Percentiles rank a stretch among this genome's conserved stretches.
Evolutionary conservation across 179 eudicot species (phyloP).

Genomic region (Drosera spatulata): DNA sequence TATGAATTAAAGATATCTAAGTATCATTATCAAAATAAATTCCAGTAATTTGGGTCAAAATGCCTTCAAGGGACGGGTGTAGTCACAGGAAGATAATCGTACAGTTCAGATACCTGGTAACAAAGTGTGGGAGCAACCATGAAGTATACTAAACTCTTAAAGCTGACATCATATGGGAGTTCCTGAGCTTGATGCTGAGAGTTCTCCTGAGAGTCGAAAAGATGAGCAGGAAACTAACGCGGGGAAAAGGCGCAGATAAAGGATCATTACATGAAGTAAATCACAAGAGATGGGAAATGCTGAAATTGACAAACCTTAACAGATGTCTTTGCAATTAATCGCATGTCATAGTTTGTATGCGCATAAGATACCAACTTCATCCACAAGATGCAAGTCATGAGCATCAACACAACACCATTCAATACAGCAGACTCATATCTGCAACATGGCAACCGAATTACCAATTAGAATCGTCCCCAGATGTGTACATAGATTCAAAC

Average conservation of each 20-base stretch:
- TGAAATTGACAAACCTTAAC: slow-evolving; percentile 37
- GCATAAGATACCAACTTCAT: slow-evolving; percentile 91
- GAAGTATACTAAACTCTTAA: slow-evolving; percentile 74
- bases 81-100: background rate
- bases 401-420: slow-evolving; percentile 74
- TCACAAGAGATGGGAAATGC: slow-evolving; percentile 1
- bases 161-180: slow-evolving; percentile 52
- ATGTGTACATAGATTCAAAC: no score
- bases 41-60: no score
- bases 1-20: no score
- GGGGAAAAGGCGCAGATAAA: background rate
- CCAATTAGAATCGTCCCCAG: background rate
- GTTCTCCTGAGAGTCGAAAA: slow-evolving; percentile 49
- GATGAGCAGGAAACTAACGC: slow-evolving; percentile 4
- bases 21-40: no score
- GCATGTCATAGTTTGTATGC: slow-evolving; percentile 85
- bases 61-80: no score
- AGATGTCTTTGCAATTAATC: slow-evolving; percentile 50
- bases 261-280: background rate
- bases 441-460: slow-evolving; percentile 18
- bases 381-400: slow-evolving; percentile 84
- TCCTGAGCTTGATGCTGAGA: slow-evolving; percentile 24
- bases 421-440: slow-evolving; percentile 94
- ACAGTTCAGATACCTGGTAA: slow-evolving; percentile 59
- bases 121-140: slow-evolving; percentile 94